A percentile compares a stretch with the other conserved stretches of the same genome.
Conservation (phyloP, 2,329 filamentous ascomycete species). For the Penicillium sp. region DNA sequence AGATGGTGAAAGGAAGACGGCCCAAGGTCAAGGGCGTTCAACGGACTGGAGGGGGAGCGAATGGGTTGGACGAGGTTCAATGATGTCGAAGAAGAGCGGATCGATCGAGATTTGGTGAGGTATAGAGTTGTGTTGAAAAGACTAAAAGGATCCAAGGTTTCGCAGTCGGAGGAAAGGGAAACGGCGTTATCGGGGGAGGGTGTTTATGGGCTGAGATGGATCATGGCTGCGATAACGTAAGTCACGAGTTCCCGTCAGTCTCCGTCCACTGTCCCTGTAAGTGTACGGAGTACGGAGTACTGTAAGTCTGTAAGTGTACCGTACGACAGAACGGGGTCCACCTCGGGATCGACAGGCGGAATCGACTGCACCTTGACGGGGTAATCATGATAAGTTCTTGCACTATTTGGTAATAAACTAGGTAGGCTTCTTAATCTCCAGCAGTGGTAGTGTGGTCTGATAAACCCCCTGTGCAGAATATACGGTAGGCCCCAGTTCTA, state of each 20-base stretch:
- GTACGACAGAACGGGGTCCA: not conserved
- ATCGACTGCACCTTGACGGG: not conserved
- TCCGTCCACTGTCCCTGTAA: not conserved
- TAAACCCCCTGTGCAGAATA: not conserved
- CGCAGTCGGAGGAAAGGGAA: not conserved
- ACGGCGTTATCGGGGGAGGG: conserved; percentile 10
- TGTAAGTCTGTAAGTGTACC: not conserved
- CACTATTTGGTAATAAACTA: not conserved
- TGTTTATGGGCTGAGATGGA: conserved; percentile 13
- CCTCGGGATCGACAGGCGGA: conserved; percentile 4
- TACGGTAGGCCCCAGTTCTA: not conserved
- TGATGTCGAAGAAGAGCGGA: not conserved
- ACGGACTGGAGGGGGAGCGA: not conserved
- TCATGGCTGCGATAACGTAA: conserved; percentile 17
- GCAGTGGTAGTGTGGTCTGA: not conserved
- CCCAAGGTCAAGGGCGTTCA: not conserved
- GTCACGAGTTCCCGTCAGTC: conserved; percentile 14
- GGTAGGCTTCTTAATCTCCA: not conserved
- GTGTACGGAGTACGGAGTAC: not conserved
- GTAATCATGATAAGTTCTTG: too few relatives aligned
- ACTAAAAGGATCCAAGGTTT: not conserved
- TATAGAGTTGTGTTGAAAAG: not conserved
- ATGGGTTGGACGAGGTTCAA: not conserved
- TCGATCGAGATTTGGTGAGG: not conserved
- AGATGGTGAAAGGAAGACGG: not conserved